phyloP scores from a whole-genome alignment of 306 rosid species.

The Boehmeria nivea region DNA sequence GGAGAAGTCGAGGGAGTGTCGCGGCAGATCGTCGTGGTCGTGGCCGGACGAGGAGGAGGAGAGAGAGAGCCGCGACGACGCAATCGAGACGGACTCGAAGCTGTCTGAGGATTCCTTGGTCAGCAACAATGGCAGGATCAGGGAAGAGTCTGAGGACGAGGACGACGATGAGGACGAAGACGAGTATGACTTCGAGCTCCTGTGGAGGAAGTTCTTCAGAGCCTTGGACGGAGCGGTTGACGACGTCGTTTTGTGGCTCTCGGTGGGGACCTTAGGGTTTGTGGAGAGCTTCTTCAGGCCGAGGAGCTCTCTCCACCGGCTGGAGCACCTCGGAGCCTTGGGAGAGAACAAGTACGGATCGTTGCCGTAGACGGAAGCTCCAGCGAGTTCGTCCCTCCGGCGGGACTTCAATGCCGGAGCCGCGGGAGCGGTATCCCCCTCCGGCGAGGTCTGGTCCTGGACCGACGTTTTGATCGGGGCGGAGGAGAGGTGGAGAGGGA shows the following conservation, averaged over 20 bases:
- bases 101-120: slow-evolving; percentile 47
- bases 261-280: slow-evolving; percentile 20
- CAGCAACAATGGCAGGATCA: slow-evolving; percentile 43
- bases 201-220: slow-evolving; percentile 57
- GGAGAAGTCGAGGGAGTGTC: slow-evolving; percentile 66
- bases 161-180: slow-evolving; percentile 19
- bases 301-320: slow-evolving; percentile 83
- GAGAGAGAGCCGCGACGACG: slow-evolving; percentile 73
- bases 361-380: slow-evolving; percentile 2
- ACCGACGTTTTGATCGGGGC: slow-evolving; percentile 29
- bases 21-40: slow-evolving; percentile 83
- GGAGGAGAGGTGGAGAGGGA: slow-evolving; percentile 58
- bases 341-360: slow-evolving; percentile 80
- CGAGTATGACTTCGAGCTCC: slow-evolving; percentile 45
- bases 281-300: slow-evolving; percentile 67
- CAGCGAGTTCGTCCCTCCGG: slow-evolving; percentile 29
- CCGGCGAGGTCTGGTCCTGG: slow-evolving; percentile 18
- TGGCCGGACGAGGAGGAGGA: slow-evolving; percentile 85
- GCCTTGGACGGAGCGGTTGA: slow-evolving; percentile 33
- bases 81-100: slow-evolving; percentile 63
- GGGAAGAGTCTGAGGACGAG: no score
- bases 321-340: slow-evolving; percentile 94
- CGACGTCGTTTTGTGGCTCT: slow-evolving; percentile 34
- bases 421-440: slow-evolving; percentile 1
- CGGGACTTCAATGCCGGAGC: slow-evolving; percentile 6